These are phyloP conservation scores for Metarhizium guizhouense DNA, from an alignment of 2,329 filamentous ascomycete species.

Conservation along the genomic window DNA sequence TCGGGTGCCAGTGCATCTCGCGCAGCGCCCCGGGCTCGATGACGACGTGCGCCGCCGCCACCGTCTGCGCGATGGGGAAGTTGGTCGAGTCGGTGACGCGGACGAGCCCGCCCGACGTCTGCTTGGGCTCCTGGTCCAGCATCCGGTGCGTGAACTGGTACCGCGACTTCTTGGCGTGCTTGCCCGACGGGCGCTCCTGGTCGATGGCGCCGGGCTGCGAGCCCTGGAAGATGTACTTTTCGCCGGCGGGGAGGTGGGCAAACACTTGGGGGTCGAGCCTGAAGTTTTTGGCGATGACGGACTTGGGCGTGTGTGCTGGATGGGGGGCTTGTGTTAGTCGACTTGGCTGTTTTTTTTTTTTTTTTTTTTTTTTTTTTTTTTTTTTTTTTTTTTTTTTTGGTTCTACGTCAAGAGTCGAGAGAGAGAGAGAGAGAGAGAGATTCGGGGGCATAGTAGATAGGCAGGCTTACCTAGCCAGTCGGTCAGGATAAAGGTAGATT, in stretches of 20 bases:
- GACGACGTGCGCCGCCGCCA: slow-evolving; percentile 62
- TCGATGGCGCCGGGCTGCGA: slow-evolving; percentile 54
- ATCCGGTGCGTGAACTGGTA: slow-evolving; percentile 63
- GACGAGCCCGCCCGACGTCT: slow-evolving; percentile 60
- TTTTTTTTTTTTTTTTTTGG: too few relatives aligned
- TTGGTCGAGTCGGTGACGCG: slow-evolving; percentile 69
- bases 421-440: too few relatives aligned
- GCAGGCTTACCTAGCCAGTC: slow-evolving; percentile 53
- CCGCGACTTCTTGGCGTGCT: slow-evolving; percentile 56
- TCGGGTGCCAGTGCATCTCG: slow-evolving; percentile 79
- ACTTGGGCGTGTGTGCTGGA: slow-evolving; percentile 58
- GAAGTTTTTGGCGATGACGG: slow-evolving; percentile 68
- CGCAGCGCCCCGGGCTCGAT: slow-evolving; percentile 65
- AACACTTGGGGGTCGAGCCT: slow-evolving; percentile 64
- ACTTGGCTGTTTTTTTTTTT: too few relatives aligned
- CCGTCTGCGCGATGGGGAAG: slow-evolving; percentile 64
- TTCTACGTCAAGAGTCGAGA: too few relatives aligned
- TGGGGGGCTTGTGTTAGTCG: too few relatives aligned
- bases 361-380: too few relatives aligned
- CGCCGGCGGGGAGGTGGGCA: slow-evolving; percentile 51
- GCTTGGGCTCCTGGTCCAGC: slow-evolving; percentile 57
- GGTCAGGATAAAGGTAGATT: slow-evolving; percentile 63
- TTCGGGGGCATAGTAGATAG: too few relatives aligned
- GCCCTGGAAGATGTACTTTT: slow-evolving; percentile 75
- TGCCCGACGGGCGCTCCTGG: slow-evolving; percentile 53